These are phyloP conservation scores for Xylona heveae DNA, from an alignment of 495 filamentous ascomycete species.

Conservation along the genomic window DNA sequence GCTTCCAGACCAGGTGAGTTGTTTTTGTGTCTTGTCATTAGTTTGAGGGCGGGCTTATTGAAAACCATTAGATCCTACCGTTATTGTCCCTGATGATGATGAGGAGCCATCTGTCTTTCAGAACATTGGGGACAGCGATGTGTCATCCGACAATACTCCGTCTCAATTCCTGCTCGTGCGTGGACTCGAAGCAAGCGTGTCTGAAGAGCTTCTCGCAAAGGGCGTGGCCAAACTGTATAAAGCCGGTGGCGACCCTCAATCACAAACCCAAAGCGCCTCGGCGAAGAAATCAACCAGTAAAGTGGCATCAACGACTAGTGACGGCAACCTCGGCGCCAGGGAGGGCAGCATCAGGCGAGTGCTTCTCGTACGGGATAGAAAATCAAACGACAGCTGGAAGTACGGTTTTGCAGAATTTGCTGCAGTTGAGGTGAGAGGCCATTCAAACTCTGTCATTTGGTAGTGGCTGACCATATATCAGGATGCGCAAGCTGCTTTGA, in stretches of 20 bases:
- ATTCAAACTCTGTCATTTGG: background rate
- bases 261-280: slow-evolving; percentile 12
- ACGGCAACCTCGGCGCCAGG: slow-evolving; percentile 52
- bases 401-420: slow-evolving; percentile 84
- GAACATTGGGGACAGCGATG: slow-evolving; percentile 65
- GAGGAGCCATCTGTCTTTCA: slow-evolving; percentile 15
- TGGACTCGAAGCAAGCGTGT: slow-evolving; percentile 49
- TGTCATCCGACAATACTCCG: slow-evolving; percentile 45
- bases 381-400: slow-evolving; percentile 56
- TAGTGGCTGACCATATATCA: slow-evolving; percentile 15
- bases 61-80: too few relatives aligned
- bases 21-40: background rate
- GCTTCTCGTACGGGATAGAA: slow-evolving; percentile 55
- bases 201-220: slow-evolving; percentile 56
- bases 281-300: slow-evolving; percentile 38
- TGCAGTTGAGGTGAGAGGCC: slow-evolving; percentile 25
- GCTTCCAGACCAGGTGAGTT: slow-evolving; percentile 43
- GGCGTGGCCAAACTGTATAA: slow-evolving; percentile 63
- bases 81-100: too few relatives aligned
- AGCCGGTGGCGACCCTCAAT: slow-evolving; percentile 20
- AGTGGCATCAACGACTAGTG: slow-evolving; percentile 52
- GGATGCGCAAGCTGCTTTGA: slow-evolving; percentile 60
- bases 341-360: slow-evolving; percentile 59
- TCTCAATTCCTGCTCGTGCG: slow-evolving; percentile 70
- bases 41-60: slow-evolving; percentile 3